These are phyloP conservation scores for Taphrina wiesneri DNA, from an alignment of 1,139 yeast species.

Conservation along the genomic window DNA sequence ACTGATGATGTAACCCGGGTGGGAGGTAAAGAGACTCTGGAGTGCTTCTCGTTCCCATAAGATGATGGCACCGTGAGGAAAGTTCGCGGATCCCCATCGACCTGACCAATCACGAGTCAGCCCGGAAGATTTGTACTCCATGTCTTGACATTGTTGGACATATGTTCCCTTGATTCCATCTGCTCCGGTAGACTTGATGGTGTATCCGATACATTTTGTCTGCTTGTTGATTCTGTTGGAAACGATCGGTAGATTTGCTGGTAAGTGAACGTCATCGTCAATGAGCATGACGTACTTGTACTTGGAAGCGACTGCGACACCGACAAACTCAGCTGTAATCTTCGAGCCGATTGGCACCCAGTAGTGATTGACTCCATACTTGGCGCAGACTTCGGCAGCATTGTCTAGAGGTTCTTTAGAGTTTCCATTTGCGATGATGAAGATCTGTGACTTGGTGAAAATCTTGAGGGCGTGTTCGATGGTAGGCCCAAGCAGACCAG, in stretches of 20 bases:
- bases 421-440: constrained; percentile 27
- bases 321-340: constrained; percentile 16
- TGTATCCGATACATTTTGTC: constrained; percentile 20
- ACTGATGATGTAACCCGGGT: constrained; percentile 22
- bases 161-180: constrained; percentile 17
- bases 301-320: constrained; percentile 11
- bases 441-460: constrained; percentile 12
- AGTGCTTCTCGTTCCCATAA: constrained; percentile 23
- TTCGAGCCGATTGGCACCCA: constrained; percentile 27
- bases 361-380: constrained; percentile 24
- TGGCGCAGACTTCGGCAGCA: constrained; percentile 19
- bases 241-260: constrained; percentile 11
- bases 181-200: constrained; percentile 28
- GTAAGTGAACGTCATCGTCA: constrained; percentile 27
- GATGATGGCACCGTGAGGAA: constrained; percentile 26
- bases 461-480: constrained; percentile 20
- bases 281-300: constrained; percentile 28
- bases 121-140: constrained; percentile 26
- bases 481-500: constrained; percentile 12
- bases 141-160: constrained; percentile 27
- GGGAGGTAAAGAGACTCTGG: constrained; percentile 20
- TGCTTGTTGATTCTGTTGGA: background rate
- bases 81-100: constrained; percentile 6
- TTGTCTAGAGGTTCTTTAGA: constrained; percentile 9
- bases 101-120: constrained; percentile 8